These are phyloP conservation scores for Beauveria medogensis DNA, from an alignment of 2,329 filamentous ascomycete genomes.

Conservation along the genomic window DNA sequence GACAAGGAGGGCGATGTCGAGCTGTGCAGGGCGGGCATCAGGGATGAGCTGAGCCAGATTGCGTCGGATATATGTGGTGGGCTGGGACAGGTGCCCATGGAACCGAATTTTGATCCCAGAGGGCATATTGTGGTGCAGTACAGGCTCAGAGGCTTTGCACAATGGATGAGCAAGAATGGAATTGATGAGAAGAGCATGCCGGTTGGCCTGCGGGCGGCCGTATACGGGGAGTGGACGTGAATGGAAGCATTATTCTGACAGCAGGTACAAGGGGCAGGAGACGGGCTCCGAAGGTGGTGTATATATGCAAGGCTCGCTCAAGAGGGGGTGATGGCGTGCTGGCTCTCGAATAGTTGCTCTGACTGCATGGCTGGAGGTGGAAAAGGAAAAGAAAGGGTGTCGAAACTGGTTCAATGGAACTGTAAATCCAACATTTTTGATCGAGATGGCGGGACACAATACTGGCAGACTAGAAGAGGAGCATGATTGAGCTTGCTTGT, in stretches of 20 bases:
- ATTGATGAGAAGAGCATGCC: background rate
- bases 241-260: background rate
- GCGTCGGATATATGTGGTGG: conserved; percentile 5
- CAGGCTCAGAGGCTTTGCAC: background rate
- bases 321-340: too few species aligned
- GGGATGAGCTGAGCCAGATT: background rate
- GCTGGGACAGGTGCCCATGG: conserved; percentile 9
- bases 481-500: background rate
- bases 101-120: conserved; percentile 6
- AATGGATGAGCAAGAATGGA: conserved; percentile 2
- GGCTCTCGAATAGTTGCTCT: background rate
- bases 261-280: background rate
- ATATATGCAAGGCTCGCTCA: too few species aligned
- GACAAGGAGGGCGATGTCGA: conserved; percentile 1
- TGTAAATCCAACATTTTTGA: too few species aligned
- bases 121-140: conserved; percentile 6
- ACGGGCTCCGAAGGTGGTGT: too few species aligned
- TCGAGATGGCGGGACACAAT: background rate
- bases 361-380: too few species aligned
- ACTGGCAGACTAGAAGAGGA: background rate
- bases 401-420: too few species aligned
- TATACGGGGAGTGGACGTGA: background rate
- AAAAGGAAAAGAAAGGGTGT: too few species aligned
- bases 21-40: background rate
- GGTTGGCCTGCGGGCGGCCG: background rate